Percentiles rank a stretch among this genome's conserved stretches.
Conservation (phyloP, 768 basidiomycete species). For the Cystobasidium tubakii region DNA sequence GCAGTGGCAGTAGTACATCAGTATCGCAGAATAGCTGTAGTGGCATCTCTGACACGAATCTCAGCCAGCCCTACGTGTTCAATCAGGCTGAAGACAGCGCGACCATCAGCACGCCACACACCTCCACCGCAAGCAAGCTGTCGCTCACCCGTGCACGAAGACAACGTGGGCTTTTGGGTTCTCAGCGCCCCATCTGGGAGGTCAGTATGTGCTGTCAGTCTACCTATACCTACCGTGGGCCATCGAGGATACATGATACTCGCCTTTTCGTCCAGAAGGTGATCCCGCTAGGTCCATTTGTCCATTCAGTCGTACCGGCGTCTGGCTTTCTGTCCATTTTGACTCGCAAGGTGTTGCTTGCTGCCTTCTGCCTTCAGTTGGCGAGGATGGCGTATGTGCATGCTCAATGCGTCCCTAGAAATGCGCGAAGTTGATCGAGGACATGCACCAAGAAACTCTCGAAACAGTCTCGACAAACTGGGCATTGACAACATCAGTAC, state of each 20-base stretch:
- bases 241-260: too few relatives aligned
- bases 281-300: neutral
- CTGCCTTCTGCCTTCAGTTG: too few relatives aligned
- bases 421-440: too few relatives aligned
- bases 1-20: too few relatives aligned
- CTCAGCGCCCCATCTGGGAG: slow-evolving; percentile 1
- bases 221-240: neutral
- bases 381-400: too few relatives aligned
- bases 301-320: neutral
- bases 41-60: neutral
- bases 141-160: slow-evolving; percentile 27
- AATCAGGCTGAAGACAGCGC: slow-evolving; percentile 5
- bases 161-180: slow-evolving; percentile 28
- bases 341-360: neutral
- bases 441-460: too few relatives aligned
- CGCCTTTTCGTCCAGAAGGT: neutral
- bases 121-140: neutral
- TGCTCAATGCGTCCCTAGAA: too few relatives aligned
- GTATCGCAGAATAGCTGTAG: neutral
- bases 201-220: neutral
- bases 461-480: too few relatives aligned
- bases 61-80: slow-evolving; percentile 1
- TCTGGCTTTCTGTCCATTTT: neutral
- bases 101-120: neutral
- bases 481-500: too few relatives aligned